Conservation (phyloP, 1,139 yeast species). For the Meyerozyma athensensis region DNA sequence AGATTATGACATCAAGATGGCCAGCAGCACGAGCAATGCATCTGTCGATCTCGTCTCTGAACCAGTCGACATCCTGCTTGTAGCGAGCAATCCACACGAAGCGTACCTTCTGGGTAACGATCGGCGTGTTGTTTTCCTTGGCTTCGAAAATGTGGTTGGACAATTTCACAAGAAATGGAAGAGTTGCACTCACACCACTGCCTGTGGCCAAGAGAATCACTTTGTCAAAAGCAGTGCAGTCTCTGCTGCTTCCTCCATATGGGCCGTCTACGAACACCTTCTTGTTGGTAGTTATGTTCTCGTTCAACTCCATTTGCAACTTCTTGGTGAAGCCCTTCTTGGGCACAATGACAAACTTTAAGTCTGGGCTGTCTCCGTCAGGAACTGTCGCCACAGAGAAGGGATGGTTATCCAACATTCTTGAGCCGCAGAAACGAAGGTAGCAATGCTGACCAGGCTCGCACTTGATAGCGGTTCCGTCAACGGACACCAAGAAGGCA, state of each 20-base stretch:
- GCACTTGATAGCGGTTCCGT: slow-evolving; percentile 39
- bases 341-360: slow-evolving; percentile 49
- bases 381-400: slow-evolving; percentile 47
- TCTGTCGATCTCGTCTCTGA: slow-evolving; percentile 33
- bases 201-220: slow-evolving; percentile 44
- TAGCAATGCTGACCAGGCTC: slow-evolving; percentile 59
- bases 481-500: slow-evolving; percentile 39
- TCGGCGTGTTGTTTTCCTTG: slow-evolving; percentile 8
- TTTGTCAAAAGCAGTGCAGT: slow-evolving; percentile 45
- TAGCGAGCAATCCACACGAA: slow-evolving; percentile 49
- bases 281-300: slow-evolving; percentile 18
- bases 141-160: slow-evolving; percentile 14
- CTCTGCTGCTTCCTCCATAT: slow-evolving; percentile 56
- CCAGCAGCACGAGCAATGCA: slow-evolving; percentile 23
- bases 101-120: slow-evolving; percentile 26
- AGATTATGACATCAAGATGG: slow-evolving; percentile 23
- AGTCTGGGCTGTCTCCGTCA: slow-evolving; percentile 19
- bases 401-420: slow-evolving; percentile 56
- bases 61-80: slow-evolving; percentile 40
- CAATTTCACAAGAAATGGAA: slow-evolving; percentile 41
- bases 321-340: slow-evolving; percentile 46
- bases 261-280: slow-evolving; percentile 56
- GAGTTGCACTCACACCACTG: slow-evolving; percentile 52
- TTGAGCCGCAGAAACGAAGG: slow-evolving; percentile 44
- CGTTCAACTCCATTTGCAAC: slow-evolving; percentile 25